Conservation (phyloP, 805 yeast species). For the Priceomyces medius region DNA sequence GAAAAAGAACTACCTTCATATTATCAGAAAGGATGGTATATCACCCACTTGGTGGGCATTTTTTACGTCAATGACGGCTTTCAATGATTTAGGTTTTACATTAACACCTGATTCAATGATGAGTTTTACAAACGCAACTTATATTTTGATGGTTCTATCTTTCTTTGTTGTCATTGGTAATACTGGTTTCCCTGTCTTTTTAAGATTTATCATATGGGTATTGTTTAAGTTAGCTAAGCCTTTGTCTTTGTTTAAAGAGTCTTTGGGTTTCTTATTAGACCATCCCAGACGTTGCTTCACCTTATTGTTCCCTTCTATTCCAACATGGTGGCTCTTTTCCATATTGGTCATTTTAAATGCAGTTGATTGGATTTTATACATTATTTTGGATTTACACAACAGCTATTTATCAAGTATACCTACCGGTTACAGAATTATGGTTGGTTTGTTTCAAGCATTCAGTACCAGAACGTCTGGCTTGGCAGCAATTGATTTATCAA, state of each 20-base stretch:
- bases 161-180: conserved; percentile 88
- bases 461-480: conserved; percentile 96
- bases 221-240: conserved; percentile 66
- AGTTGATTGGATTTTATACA: conserved; percentile 76
- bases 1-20: conserved; percentile 39
- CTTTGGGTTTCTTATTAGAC: conserved; percentile 80
- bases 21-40: conserved; percentile 56
- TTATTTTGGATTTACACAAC: conserved; percentile 69
- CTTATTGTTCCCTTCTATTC: conserved; percentile 82
- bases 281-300: conserved; percentile 98
- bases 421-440: conserved; percentile 67
- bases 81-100: conserved; percentile 84
- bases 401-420: conserved; percentile 52
- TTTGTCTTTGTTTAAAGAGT: conserved; percentile 64
- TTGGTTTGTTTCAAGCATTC: conserved; percentile 87
- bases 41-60: conserved; percentile 92
- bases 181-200: conserved; percentile 86
- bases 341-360: conserved; percentile 71
- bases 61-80: conserved; percentile 75
- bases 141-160: conserved; percentile 58
- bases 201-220: conserved; percentile 82
- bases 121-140: conserved; percentile 62
- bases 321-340: conserved; percentile 91
- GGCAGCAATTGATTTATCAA: conserved; percentile 63
- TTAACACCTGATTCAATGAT: conserved; percentile 79